phyloP scores from a whole-genome alignment of 108 stramenopile genomes.

The Nannochloropsis granulata region DNA sequence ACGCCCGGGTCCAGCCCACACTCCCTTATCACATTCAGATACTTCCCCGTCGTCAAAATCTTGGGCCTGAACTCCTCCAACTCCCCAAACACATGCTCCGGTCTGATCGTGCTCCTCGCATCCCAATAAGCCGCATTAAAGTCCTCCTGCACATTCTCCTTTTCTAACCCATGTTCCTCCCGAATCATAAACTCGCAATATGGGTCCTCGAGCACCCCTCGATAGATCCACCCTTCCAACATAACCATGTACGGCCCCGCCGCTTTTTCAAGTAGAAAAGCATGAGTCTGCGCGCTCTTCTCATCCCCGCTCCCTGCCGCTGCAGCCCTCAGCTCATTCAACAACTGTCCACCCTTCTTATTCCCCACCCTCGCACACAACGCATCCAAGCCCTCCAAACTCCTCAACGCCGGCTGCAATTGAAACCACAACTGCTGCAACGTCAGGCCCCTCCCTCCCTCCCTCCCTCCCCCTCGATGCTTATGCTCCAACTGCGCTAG shows the following conservation, averaged over 20 bases:
- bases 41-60: constrained; percentile 73
- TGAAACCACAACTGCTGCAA: constrained; percentile 57
- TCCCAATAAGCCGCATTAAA: constrained; percentile 46
- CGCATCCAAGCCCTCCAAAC: constrained; percentile 51
- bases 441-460: constrained; percentile 32
- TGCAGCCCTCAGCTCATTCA: constrained; percentile 43
- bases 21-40: constrained; percentile 68
- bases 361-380: constrained; percentile 37
- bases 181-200: constrained; percentile 78
- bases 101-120: constrained; percentile 18
- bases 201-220: constrained; percentile 61
- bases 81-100: constrained; percentile 4
- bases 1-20: constrained; percentile 26
- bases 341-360: constrained; percentile 59
- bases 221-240: constrained; percentile 60
- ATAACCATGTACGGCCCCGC: constrained; percentile 63
- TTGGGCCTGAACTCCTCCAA: constrained; percentile 22
- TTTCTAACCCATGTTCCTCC: constrained; percentile 25
- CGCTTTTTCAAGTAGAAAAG: constrained; percentile 45
- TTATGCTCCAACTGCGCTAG: constrained; percentile 50
- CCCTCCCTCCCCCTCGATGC: constrained; percentile 20
- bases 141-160: constrained; percentile 27
- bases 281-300: constrained; percentile 44
- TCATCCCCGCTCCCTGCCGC: constrained; percentile 46
- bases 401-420: constrained; percentile 50